Evolutionary conservation across 2,329 filamentous ascomycete species (phyloP), one percentile per base, ranked within the genome.

Genomic region (Nemania bipapillata): DNA sequence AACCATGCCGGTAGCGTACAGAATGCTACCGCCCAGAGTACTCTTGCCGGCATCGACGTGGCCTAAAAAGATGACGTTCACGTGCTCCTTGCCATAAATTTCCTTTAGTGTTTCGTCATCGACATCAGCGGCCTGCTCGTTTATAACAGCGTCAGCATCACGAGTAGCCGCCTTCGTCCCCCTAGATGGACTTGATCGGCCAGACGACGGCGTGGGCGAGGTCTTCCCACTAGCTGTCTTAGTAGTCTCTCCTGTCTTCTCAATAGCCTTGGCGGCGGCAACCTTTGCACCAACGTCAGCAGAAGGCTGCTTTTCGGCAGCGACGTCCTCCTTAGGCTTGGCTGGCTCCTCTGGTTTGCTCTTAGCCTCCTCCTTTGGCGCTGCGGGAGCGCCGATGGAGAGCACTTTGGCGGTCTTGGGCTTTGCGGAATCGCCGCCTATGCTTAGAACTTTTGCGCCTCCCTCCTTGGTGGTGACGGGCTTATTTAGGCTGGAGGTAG

Each of bases 41-140:
- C 94, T 97, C 84, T 99, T 99, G 75, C 96, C 96, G 60, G 96
- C 96, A 84, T 99, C 96, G 76, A 99, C 96, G 86, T 99, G 96
- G 59, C 96, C 95, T 78, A 98, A 92, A 83, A 98, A 97, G 73
- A 98, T 97, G 75, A 99, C 91, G 82, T 99, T 99, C 77, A 99
- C 84, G 75, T 91, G 89, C 79, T 91, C 94, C 81, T 98, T 97
- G 79, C 96, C 96, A 80, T 96, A 99, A 70, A 99, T 96, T 80
- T 98, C 95, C 80, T 94, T 93, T 69, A 99, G 84, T 0, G 93
- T 95, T 28, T 86, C 86, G 2, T 89, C 84, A 65, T 89, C 87
- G 20, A 93, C 90, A 79, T 92, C 91, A 24, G 91, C 91, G 2
- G 87, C 85, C 79, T 97, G 92, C 77, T 95, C 91, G 81, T 94